A percentile compares a stretch with the other conserved stretches of the same genome.
Conservation (phyloP, 371 early-diverging fungal genomes). For the Dinochytrium kinnereticum region DNA sequence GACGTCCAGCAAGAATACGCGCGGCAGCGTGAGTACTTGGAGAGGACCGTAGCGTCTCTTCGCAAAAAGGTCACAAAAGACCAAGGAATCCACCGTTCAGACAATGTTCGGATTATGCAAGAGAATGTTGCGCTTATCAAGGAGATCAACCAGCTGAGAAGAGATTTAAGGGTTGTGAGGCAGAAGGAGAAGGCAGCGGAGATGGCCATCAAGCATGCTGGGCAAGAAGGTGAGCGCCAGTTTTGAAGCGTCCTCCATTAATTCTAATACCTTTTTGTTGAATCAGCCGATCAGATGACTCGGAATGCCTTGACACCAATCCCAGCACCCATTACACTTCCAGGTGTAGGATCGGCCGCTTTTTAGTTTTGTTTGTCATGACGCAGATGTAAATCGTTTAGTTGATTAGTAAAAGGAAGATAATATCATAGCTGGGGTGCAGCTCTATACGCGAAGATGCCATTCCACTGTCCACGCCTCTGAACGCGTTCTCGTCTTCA, state of each 20-base stretch:
- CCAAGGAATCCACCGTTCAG: constrained; percentile 50
- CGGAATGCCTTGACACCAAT: background rate
- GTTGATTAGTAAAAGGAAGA: too few relatives aligned
- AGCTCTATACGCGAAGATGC: too few relatives aligned
- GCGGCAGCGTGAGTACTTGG: constrained; percentile 59
- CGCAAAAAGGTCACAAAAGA: constrained; percentile 54
- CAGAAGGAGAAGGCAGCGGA: constrained; percentile 50
- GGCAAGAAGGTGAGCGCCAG: constrained; percentile 10
- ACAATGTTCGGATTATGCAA: constrained; percentile 58
- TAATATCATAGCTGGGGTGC: too few relatives aligned
- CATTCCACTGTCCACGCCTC: too few relatives aligned
- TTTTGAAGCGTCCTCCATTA: too few relatives aligned
- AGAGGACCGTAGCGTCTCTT: constrained; percentile 57
- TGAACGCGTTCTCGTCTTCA: too few relatives aligned
- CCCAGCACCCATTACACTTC: background rate
- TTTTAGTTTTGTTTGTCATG: too few relatives aligned
- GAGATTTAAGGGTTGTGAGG: constrained; percentile 44
- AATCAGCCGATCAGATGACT: background rate
- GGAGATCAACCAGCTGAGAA: constrained; percentile 58
- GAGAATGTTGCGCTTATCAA: constrained; percentile 60
- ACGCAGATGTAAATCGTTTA: too few relatives aligned
- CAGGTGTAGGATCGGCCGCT: background rate
- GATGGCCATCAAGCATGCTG: constrained; percentile 39
- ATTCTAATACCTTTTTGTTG: background rate
- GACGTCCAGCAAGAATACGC: constrained; percentile 58